phyloP scores from a whole-genome alignment of 2,329 filamentous ascomycete genomes.

The Colletotrichum sojae region DNA sequence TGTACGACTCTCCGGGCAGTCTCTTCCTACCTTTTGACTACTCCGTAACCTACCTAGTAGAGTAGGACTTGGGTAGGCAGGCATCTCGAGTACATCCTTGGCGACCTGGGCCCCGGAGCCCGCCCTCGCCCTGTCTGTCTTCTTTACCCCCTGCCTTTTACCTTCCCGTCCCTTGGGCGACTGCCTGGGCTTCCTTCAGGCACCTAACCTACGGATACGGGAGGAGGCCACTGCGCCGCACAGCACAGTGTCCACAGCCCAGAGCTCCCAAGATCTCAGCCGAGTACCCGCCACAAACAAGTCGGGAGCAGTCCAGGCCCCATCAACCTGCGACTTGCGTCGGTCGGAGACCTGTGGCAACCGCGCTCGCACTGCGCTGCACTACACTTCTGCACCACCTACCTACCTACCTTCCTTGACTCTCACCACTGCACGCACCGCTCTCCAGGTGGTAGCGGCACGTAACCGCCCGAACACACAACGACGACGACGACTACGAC shows the following conservation, averaged over 20 bases:
- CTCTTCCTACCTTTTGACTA: too few relatives aligned
- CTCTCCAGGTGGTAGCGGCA: conserved; percentile 3
- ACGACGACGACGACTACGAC: conserved; percentile 23
- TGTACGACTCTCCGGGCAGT: too few relatives aligned
- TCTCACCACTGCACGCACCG: conserved; percentile 1
- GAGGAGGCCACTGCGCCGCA: too few relatives aligned
- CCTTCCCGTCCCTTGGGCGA: too few relatives aligned
- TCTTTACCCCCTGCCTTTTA: too few relatives aligned
- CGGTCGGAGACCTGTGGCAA: conserved; percentile 29
- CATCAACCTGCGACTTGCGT: conserved; percentile 39
- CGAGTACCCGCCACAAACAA: conserved; percentile 34
- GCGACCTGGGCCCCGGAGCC: too few relatives aligned
- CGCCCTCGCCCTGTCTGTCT: too few relatives aligned
- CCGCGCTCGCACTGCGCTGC: conserved; percentile 13
- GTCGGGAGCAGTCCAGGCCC: conserved; percentile 20
- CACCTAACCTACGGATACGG: too few relatives aligned
- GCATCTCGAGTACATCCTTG: too few relatives aligned
- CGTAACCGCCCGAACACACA: conserved; percentile 12
- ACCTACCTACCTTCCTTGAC: not conserved
- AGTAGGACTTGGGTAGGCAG: too few relatives aligned
- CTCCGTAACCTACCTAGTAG: too few relatives aligned
- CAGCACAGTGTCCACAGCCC: not conserved
- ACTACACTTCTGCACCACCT: conserved; percentile 4
- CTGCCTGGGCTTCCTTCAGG: not conserved
- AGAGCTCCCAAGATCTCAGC: conserved; percentile 16